Evolutionary conservation across 306 rosid genomes (phyloP).

Genomic region (Begonia fuchsioides): DNA sequence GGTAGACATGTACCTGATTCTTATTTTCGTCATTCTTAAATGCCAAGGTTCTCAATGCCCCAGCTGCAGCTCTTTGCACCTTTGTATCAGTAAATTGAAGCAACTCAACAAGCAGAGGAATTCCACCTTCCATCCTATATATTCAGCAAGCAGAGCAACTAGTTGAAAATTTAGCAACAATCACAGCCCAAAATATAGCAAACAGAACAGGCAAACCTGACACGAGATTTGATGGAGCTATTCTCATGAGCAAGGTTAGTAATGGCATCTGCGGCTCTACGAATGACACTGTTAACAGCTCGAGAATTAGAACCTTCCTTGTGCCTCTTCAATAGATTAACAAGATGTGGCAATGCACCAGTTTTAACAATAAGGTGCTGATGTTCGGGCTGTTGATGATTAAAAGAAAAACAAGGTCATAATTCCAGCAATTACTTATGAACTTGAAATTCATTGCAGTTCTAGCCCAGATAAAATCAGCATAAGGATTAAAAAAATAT

Average conservation of each 20-base stretch:
- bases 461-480: too few relatives aligned
- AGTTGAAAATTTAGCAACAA: background rate
- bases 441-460: too few relatives aligned
- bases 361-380: constrained; percentile 85
- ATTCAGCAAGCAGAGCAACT: constrained; percentile 7
- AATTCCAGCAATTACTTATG: too few relatives aligned
- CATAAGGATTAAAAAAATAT: too few relatives aligned
- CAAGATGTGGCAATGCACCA: constrained; percentile 75
- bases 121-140: constrained; percentile 91
- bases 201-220: constrained; percentile 48
- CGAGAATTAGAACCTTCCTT: constrained; percentile 40
- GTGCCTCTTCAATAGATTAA: constrained; percentile 75
- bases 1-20: constrained; percentile 51
- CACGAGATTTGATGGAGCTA: constrained; percentile 81
- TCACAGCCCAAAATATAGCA: too few relatives aligned
- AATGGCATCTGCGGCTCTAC: constrained; percentile 97
- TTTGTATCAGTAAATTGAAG: constrained; percentile 74
- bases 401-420: too few relatives aligned
- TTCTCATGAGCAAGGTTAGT: constrained; percentile 99
- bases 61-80: constrained; percentile 99
- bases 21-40: constrained; percentile 90
- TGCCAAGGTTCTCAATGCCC: constrained; percentile 90
- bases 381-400: constrained; percentile 79
- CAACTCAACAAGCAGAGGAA: constrained; percentile 90
- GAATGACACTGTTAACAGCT: constrained; percentile 75